Base-by-base conservation (phyloP, 306 rosid genomes). In the Sophora flavescens region DNA sequence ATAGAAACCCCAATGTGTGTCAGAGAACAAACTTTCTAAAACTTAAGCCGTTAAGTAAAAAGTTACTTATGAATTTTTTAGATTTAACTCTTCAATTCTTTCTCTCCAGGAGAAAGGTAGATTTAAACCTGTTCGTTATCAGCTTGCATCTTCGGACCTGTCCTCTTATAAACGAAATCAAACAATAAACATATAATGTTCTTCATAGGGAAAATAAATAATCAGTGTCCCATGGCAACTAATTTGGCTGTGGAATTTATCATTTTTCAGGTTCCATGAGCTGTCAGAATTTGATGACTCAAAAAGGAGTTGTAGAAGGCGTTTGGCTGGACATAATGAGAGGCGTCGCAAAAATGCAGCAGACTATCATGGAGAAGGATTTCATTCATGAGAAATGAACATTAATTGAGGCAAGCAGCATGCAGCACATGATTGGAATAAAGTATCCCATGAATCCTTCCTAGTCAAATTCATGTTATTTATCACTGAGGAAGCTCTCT, bases 301-400 rank as follows among this genome's bases (percentile, higher is more conserved):
- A 3, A 96, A 96, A 77, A 89, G 89, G 82, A 96, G 99, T 57
- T 96, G 99, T 13, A 88, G 99, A 38, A 89, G 87, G 77, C 94
- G 99, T 22, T 83, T 96, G 84, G 99, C 97, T 7, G 99, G 98
- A 70, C 99, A 93, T 72, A 96, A 96, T 17, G 88, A 89, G 81
- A 87, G 98, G 87, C 96, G 99, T 14, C 83, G 99, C 87, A 96
- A 89, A 64, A 86, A 51, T 84, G 64, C 88, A n/a, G 54, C 95
- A 0, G 96, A 92, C 4, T 77, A 42, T 61, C 86, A 86, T 0
- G 87, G 90, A 59, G 89, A 85, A 65, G 81, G 83, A 70, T 79
- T 79, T 41, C 58, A 65, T 72, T 84, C 65, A 72, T 51, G 79
- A 87, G 10, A 22, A 22, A 32, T 15, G 48, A 79, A 79, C 17